Evolutionary conservation across 2,329 filamentous ascomycete genomes (phyloP).

Genomic region (Sclerotinia sclerotiorum): DNA sequence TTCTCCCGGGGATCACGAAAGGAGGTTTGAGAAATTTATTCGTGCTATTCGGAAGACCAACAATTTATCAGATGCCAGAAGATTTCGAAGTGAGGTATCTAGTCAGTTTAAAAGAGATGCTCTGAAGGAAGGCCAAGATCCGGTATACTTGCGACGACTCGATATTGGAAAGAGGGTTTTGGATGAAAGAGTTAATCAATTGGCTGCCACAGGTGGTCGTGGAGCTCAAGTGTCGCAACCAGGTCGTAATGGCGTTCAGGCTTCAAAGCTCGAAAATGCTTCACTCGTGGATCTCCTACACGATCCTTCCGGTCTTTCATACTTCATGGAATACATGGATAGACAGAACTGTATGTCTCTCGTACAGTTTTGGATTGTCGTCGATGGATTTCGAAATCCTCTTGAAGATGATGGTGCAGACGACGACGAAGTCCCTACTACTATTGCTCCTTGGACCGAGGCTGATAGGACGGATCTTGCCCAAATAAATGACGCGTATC

Average conservation of each 20-base stretch:
- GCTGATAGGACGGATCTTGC: slow-evolving; percentile 84
- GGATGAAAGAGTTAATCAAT: slow-evolving; percentile 82
- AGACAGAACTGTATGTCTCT: slow-evolving; percentile 80
- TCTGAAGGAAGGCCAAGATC: slow-evolving; percentile 75
- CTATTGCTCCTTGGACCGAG: slow-evolving; percentile 70
- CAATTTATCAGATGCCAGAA: slow-evolving; percentile 87
- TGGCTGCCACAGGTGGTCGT: slow-evolving; percentile 65
- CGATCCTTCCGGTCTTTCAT: slow-evolving; percentile 86
- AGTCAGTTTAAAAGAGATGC: slow-evolving; percentile 88
- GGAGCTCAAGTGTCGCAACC: slow-evolving; percentile 31
- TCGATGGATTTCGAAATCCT: slow-evolving; percentile 93
- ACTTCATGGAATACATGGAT: slow-evolving; percentile 99
- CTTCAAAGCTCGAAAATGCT: slow-evolving; percentile 71
- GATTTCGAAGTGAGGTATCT: slow-evolving; percentile 87
- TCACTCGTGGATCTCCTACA: slow-evolving; percentile 83
- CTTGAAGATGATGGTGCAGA: slow-evolving; percentile 83
- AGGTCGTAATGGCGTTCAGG: slow-evolving; percentile 37
- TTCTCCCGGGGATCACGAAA: slow-evolving; percentile 78
- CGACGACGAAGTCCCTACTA: slow-evolving; percentile 56
- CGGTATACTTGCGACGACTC: slow-evolving; percentile 80
- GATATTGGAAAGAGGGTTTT: slow-evolving; percentile 89
- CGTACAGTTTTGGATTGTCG: slow-evolving; percentile 97
- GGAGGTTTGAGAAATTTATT: slow-evolving; percentile 93
- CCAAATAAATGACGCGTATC: slow-evolving; percentile 87
- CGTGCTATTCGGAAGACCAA: slow-evolving; percentile 83